A percentile compares a stretch with the other conserved stretches of the same genome.
Evolutionary conservation across 768 basidiomycete genomes (phyloP).

Genomic region (Auricularia heimuer): DNA sequence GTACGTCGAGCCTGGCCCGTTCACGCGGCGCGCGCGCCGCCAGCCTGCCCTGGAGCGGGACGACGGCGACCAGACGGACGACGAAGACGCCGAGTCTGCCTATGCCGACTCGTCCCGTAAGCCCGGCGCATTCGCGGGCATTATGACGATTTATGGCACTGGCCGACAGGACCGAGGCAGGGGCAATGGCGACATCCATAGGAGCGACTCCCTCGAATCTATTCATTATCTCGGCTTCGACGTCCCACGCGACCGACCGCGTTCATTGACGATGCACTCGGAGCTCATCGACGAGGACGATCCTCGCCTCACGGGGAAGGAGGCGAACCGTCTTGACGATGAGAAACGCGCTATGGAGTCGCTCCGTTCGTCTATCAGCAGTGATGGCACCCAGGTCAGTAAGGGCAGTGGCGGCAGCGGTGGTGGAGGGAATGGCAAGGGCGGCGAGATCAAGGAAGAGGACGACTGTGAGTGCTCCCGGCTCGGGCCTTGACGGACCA

Average conservation of each 20-base stretch:
- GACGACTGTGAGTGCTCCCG: background rate
- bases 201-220: background rate
- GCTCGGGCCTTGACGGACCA: background rate
- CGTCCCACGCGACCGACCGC: background rate
- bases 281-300: constrained; percentile 63
- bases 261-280: background rate
- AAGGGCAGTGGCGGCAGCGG: background rate
- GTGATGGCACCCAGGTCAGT: too few relatives aligned
- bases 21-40: background rate
- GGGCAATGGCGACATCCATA: background rate
- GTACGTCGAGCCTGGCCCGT: background rate
- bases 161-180: background rate
- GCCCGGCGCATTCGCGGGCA: background rate
- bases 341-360: background rate
- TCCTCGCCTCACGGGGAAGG: constrained; percentile 34
- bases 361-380: background rate
- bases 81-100: background rate
- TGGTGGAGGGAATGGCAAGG: background rate
- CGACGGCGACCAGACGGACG: background rate
- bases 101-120: background rate
- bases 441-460: background rate
- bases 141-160: background rate
- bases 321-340: background rate
- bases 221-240: background rate
- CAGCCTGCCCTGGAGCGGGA: background rate